Evolutionary conservation across 306 rosid species (phyloP), one percentile per base, ranked within the genome.

Genomic region (Quillaja saponaria): DNA sequence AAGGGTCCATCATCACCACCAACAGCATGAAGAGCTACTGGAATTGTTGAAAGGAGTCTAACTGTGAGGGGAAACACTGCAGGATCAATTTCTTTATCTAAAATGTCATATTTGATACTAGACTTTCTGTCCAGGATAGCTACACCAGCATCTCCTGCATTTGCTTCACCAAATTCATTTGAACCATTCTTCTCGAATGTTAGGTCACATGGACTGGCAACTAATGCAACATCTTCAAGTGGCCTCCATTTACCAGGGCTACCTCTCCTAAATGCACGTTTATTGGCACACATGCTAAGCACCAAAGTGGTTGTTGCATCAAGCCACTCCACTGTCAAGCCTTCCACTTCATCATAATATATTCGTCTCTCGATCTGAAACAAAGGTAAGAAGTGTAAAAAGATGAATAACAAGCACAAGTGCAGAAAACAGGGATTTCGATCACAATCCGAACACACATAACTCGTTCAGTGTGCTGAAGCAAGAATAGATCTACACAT

Each of bases 1-100:
- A 86, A 47, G 35, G 95, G 89, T 56, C 96, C 95, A 61, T 84
- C 74, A 58, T 88, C 95, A 63, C 98, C 95, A 21, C 98, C 96
- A 19, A 82, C 64, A 11, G 95, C 82, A 74, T 88, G 94, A 65
- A 92, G 90, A 21, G 76, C 87, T 6, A 92, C 96, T 0, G 92
- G 94, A 62, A 92, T 74, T 6, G 85, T 78, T 15, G 95, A 86
- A 68, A 92, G 90, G 53, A 78, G 35, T 35, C 41, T 80, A 35
- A 89, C 61, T 0, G 90, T 86, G 48, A 79, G 77, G 3, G 96
- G 96, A 60, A 88, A 92, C 69, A 79, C 78, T 17, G 69, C 67
- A 40, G 96, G 87, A 8, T 61, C 84, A 41, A 86, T 76, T 80
- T 67, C 75, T 49, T 64, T 25, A 47, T 62, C 75, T 31, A 67